Percentiles rank a stretch among this genome's conserved stretches.
These are phyloP conservation scores for Boletus subparvulus DNA, from an alignment of 768 basidiomycete species.

Conservation along the genomic window DNA sequence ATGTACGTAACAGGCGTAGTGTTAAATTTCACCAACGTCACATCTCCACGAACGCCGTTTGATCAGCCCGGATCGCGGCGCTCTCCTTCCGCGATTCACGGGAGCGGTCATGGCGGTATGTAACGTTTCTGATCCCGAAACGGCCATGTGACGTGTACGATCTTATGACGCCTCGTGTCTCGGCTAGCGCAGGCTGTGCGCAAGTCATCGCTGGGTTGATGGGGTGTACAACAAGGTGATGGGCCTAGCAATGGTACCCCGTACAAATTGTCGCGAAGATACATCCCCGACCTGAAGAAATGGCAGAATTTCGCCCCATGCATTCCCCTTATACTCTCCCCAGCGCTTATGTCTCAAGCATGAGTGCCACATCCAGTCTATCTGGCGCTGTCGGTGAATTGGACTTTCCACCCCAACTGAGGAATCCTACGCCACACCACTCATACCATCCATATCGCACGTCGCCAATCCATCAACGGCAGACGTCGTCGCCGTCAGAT, in stretches of 20 bases:
- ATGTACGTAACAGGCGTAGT: constrained; percentile 21
- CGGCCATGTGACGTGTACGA: constrained; percentile 31
- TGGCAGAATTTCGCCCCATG: constrained; percentile 39
- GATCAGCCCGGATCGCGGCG: constrained; percentile 27
- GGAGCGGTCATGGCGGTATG: constrained; percentile 16
- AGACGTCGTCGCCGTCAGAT: constrained; percentile 22
- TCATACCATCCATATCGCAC: constrained; percentile 28
- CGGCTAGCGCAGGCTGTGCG: constrained; percentile 30
- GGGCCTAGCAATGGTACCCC: constrained; percentile 27
- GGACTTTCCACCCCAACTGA: constrained; percentile 37
- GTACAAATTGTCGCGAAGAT: constrained; percentile 31
- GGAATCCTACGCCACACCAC: constrained; percentile 30
- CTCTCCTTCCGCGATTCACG: constrained; percentile 25
- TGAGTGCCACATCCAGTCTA: constrained; percentile 48
- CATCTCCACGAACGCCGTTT: constrained; percentile 24
- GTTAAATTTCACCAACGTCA: constrained; percentile 19
- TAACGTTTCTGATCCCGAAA: constrained; percentile 32
- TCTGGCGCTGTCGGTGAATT: constrained; percentile 65
- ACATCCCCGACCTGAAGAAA: constrained; percentile 39
- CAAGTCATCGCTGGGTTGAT: constrained; percentile 30
- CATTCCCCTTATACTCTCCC: constrained; percentile 32
- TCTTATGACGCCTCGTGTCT: constrained; percentile 30
- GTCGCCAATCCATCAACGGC: constrained; percentile 23
- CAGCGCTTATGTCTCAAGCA: constrained; percentile 42
- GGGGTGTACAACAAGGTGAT: constrained; percentile 17